phyloP scores from a whole-genome alignment of 2,329 filamentous ascomycete genomes.

The Scleromitrula shiraiana region DNA sequence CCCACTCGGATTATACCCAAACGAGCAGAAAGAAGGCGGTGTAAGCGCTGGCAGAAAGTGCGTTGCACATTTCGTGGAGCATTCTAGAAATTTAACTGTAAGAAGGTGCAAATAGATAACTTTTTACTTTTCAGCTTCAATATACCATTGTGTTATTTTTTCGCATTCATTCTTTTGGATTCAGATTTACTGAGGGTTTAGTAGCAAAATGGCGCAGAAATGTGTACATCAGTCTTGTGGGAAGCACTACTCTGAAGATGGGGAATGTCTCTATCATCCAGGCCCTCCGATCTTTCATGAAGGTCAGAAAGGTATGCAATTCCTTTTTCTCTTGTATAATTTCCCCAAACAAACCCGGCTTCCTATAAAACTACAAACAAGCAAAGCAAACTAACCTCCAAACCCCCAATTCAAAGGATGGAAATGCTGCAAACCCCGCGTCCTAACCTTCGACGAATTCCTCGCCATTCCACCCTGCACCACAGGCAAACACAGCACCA shows the following conservation, averaged over 20 bases:
- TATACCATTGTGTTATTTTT: neutral
- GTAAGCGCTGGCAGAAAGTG: too few relatives aligned
- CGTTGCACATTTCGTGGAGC: conserved; percentile 5
- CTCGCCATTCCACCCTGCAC: conserved; percentile 88
- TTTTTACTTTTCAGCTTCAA: neutral
- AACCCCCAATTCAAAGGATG: conserved; percentile 55
- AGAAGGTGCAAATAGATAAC: too few relatives aligned
- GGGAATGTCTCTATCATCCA: conserved; percentile 85
- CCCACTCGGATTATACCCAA: neutral
- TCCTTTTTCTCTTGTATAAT: neutral
- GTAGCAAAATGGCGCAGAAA: conserved; percentile 49
- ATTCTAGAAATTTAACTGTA: conserved; percentile 9
- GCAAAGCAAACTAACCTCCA: neutral
- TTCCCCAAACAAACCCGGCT: neutral
- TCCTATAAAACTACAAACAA: too few relatives aligned
- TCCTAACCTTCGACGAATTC: conserved; percentile 97
- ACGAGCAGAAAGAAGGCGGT: neutral
- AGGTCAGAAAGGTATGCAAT: conserved; percentile 78
- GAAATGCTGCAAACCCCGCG: conserved; percentile 97
- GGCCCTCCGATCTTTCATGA: conserved; percentile 94
- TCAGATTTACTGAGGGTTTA: neutral
- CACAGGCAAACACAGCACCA: conserved; percentile 82
- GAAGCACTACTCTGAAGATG: conserved; percentile 77
- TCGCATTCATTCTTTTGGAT: neutral
- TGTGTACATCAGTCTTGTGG: conserved; percentile 96